These are phyloP conservation scores for Dendrocalamus latiflorus DNA, from an alignment of 202 grass and related monocot species.

Conservation along the genomic window DNA sequence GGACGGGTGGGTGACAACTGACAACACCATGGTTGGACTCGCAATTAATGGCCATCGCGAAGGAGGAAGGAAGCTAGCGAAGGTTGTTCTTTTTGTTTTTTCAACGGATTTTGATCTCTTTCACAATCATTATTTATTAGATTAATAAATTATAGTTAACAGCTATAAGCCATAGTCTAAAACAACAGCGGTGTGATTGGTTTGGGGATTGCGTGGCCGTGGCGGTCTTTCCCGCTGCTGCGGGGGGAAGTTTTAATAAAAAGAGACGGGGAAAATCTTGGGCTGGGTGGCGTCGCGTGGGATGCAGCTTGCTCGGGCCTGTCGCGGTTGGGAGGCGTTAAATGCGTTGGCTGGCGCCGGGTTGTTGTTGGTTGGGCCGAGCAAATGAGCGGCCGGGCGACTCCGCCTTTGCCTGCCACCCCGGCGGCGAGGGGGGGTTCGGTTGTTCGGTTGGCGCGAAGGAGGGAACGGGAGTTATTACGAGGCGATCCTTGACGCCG, in stretches of 20 bases:
- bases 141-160: too few species aligned
- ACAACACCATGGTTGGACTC: not conserved
- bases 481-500: not conserved
- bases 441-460: too few species aligned
- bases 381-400: not conserved
- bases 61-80: too few species aligned
- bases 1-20: not conserved
- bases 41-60: not conserved
- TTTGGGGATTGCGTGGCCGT: not conserved
- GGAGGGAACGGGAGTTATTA: conserved; percentile 27
- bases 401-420: too few species aligned
- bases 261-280: not conserved
- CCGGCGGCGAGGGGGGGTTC: not conserved
- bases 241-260: not conserved
- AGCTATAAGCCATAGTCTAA: too few species aligned
- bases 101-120: too few species aligned
- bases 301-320: not conserved
- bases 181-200: too few species aligned
- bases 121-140: too few species aligned
- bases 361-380: conserved; percentile 34
- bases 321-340: conserved; percentile 47
- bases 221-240: too few species aligned
- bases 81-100: too few species aligned
- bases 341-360: conserved; percentile 44
- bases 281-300: not conserved